A percentile compares a stretch with the other conserved stretches of the same genome.
phyloP scores from a whole-genome alignment of 2,329 filamentous ascomycete genomes.

The Pyrenophora seminiperda region DNA sequence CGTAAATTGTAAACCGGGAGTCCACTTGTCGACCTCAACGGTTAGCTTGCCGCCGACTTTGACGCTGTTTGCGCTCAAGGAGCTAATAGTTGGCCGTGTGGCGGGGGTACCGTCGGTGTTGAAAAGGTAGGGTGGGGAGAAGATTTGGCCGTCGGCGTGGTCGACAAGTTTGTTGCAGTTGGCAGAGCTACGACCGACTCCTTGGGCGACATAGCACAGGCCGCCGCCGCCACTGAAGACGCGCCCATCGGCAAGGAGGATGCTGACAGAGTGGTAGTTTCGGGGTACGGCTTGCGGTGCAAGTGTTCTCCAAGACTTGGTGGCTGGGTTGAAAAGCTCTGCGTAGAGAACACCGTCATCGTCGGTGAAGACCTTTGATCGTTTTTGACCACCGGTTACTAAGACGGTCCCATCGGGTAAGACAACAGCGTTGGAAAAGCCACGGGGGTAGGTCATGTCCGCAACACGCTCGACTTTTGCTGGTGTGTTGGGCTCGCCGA shows the following conservation, averaged over 20 bases:
- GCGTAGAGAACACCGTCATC: slow-evolving; percentile 27
- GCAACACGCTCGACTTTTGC: slow-evolving; percentile 30
- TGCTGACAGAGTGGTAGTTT: slow-evolving; percentile 34
- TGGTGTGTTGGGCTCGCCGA: slow-evolving; percentile 21
- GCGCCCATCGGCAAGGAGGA: slow-evolving; percentile 31
- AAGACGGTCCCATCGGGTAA: slow-evolving; percentile 36
- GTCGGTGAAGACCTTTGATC: slow-evolving; percentile 32
- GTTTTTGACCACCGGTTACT: slow-evolving; percentile 34
- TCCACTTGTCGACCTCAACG: slow-evolving; percentile 15
- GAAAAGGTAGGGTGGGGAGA: slow-evolving; percentile 38
- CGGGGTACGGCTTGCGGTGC: slow-evolving; percentile 31
- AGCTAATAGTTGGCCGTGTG: slow-evolving; percentile 24
- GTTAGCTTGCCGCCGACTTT: slow-evolving; percentile 26
- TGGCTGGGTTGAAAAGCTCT: slow-evolving; percentile 34
- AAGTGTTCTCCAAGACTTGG: slow-evolving; percentile 30
- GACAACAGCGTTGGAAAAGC: slow-evolving; percentile 32
- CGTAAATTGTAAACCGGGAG: slow-evolving; percentile 16
- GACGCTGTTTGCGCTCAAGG: slow-evolving; percentile 19
- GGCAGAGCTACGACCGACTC: slow-evolving; percentile 23
- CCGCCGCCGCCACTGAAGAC: slow-evolving; percentile 36
- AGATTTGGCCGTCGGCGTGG: slow-evolving; percentile 35
- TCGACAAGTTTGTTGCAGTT: slow-evolving; percentile 38
- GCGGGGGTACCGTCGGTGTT: slow-evolving; percentile 28
- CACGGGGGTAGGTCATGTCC: slow-evolving; percentile 33
- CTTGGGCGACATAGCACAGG: slow-evolving; percentile 26